Evolutionary conservation across 345 rosid genomes (phyloP).

Genomic region (Clarkia xantiana): DNA sequence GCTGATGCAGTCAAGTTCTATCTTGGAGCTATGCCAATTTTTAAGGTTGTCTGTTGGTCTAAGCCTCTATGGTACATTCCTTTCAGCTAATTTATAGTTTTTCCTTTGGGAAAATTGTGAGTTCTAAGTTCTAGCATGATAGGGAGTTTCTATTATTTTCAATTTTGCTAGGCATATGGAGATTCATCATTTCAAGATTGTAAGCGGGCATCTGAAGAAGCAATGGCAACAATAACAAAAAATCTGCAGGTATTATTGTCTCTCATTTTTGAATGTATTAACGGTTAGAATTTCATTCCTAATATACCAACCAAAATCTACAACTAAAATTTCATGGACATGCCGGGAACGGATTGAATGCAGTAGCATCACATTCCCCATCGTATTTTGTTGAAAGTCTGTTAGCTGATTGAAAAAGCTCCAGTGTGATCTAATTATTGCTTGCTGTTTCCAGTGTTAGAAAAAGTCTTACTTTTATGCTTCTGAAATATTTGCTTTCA

Average conservation of each 20-base stretch:
- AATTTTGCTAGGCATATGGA: slow-evolving; percentile 62
- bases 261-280: slow-evolving; percentile 2
- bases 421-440: too few species aligned
- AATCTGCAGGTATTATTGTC: slow-evolving; percentile 53
- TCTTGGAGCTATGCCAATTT: slow-evolving; percentile 94
- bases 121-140: neutral
- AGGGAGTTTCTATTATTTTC: slow-evolving; percentile 4
- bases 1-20: slow-evolving; percentile 95
- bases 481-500: slow-evolving; percentile 15
- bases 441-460: too few species aligned
- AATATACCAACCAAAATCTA: too few species aligned
- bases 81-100: neutral
- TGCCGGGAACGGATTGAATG: too few species aligned
- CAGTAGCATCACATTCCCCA: too few species aligned
- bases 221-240: slow-evolving; percentile 48
- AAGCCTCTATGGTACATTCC: neutral
- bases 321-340: too few species aligned
- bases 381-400: too few species aligned
- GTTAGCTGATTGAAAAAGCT: too few species aligned
- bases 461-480: slow-evolving; percentile 1
- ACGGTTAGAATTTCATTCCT: too few species aligned
- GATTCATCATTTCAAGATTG: slow-evolving; percentile 96
- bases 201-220: slow-evolving; percentile 93
- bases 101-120: neutral
- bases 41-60: slow-evolving; percentile 38